Evolutionary conservation across 208 protist genomes (phyloP), one percentile per base, ranked within the genome.

Genomic region (Crithidia acanthocephali): DNA sequence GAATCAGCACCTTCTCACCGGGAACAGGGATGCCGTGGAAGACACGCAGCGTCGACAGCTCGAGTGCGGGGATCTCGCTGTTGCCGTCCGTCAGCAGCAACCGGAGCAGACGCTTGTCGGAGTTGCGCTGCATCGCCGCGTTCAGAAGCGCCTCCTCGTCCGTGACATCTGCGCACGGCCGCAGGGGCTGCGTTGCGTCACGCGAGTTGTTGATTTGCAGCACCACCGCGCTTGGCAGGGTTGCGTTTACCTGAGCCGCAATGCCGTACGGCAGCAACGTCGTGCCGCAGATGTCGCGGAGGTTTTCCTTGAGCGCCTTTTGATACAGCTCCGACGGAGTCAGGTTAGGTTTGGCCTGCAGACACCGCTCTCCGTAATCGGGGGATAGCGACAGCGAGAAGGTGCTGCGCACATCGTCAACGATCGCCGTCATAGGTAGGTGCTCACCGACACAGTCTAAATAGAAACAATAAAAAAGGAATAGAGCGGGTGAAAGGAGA

Each of bases 171-270:
- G 84, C 83, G 53, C 79, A 91, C n/a, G 87, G 90, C 13, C 85
- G 67, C 55, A 96, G 74, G 2, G 91, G 87, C 76, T 96, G 91
- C 35, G 88, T 96, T 2, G 84, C 85, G 56, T 96, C 91, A 13
- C 91, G 78, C 2, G 87, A 89, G 7, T 58, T 84, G 44, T 62
- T 81, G n/a, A 94, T 84, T 67, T 96, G 91, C 57, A 94, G 65
- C 28, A 96, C 83, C 4, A 91, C 74, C n/a, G 76, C 25, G 27
- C 50, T 76, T 13, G 83, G 72, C 51, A 96, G 28, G 1, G 71
- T 77, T 2, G 77, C 74, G 55, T 45, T 71, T 1, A 69, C 50
- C 58, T 93, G 88, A 0, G 83, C 82, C 0, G 78, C 72, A 7
- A 88, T 75, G 10, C 79, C 84, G 65, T 81, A 88, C 23, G 87